Evolutionary conservation across 805 yeast species (phyloP).

Genomic region (Sporopachydermia lactativora): DNA sequence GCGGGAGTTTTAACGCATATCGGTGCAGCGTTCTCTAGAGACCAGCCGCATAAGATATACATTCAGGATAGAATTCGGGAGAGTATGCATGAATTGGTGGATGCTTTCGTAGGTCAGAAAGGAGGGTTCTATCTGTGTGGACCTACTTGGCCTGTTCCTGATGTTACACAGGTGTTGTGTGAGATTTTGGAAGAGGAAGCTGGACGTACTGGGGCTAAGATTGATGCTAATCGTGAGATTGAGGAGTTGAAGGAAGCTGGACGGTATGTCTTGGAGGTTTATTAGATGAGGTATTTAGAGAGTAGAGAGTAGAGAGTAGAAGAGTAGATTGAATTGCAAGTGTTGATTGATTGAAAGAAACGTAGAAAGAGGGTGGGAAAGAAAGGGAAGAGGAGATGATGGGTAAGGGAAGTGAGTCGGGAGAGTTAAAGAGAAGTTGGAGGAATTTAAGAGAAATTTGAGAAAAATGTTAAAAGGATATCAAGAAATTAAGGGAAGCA

Average conservation of each 20-base stretch:
- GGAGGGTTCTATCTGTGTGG: slow-evolving; percentile 97
- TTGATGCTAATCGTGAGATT: slow-evolving; percentile 66
- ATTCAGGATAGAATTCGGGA: slow-evolving; percentile 89
- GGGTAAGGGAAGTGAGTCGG: no score
- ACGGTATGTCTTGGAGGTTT: slow-evolving; percentile 86
- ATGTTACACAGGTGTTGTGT: slow-evolving; percentile 77
- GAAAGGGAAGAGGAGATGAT: no score
- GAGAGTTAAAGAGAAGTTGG: no score
- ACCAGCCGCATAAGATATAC: slow-evolving; percentile 87
- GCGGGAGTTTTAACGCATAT: slow-evolving; percentile 88
- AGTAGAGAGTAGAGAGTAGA: no score
- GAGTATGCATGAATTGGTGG: slow-evolving; percentile 54
- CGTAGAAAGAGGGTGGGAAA: no score
- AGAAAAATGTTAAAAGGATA: no score
- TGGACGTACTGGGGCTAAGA: slow-evolving; percentile 42
- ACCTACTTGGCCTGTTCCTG: slow-evolving; percentile 99
- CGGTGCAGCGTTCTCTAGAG: slow-evolving; percentile 98
- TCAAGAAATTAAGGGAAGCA: no score
- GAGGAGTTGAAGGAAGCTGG: slow-evolving; percentile 91
- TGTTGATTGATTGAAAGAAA: no score
- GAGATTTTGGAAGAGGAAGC: slow-evolving; percentile 71
- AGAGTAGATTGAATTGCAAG: no score
- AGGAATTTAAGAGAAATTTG: no score
- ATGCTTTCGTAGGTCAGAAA: slow-evolving; percentile 59
- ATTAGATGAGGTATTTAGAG: slow-evolving; percentile 30